Evolutionary conservation across 129 eudicot genomes (phyloP).

Genomic region (Artemisia tridentata): DNA sequence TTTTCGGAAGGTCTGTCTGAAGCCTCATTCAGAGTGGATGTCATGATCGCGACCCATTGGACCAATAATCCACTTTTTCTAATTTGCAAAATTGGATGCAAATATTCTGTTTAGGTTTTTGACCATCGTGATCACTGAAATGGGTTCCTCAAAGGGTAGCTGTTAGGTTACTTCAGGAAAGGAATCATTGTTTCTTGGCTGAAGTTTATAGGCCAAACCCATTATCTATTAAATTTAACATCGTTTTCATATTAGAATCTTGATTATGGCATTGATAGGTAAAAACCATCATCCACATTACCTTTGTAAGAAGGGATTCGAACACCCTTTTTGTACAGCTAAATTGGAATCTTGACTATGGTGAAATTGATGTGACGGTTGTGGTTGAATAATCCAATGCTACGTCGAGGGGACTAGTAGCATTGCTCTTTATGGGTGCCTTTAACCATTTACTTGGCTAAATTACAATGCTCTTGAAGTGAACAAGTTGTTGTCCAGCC

Average conservation of each 20-base stretch:
- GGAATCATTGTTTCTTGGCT: not conserved
- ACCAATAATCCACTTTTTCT: constrained; percentile 17
- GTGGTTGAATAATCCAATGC: not conserved
- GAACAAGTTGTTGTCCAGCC: too few relatives aligned
- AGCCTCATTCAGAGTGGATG: constrained; percentile 18
- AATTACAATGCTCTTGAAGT: too few relatives aligned
- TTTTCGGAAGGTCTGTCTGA: constrained; percentile 10
- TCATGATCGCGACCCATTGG: not conserved
- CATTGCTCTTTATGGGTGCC: not conserved
- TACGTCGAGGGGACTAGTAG: not conserved
- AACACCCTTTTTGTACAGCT: constrained; percentile 22
- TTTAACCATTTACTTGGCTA: too few relatives aligned
- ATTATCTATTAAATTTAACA: not conserved
- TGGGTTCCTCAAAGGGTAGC: not conserved
- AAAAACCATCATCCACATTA: not conserved
- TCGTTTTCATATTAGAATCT: not conserved
- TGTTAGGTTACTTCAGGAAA: not conserved
- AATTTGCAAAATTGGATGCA: constrained; percentile 1
- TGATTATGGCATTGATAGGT: constrained; percentile 2
- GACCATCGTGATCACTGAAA: not conserved
- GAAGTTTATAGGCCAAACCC: not conserved
- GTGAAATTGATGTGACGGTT: not conserved
- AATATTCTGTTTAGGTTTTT: not conserved
- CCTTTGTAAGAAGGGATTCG: constrained; percentile 20
- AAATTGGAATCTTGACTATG: constrained; percentile 20